Evolutionary conservation across 805 yeast species (phyloP).

Genomic region (Myxozyma nipponensis): DNA sequence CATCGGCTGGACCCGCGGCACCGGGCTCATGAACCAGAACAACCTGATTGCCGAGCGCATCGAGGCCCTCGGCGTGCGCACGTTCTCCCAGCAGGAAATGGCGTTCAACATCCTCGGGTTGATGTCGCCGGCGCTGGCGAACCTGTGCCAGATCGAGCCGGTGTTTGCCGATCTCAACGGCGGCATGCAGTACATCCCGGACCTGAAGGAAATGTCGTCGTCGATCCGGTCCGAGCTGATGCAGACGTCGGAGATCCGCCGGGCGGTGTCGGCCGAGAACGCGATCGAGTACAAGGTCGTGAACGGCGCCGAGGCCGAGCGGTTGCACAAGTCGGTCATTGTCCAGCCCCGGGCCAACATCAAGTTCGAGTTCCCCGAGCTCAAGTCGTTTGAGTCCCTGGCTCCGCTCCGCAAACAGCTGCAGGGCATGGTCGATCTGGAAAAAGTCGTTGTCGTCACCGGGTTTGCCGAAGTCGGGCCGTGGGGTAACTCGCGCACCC

Average conservation of each 20-base stretch:
- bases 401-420: slow-evolving; percentile 45
- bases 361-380: slow-evolving; percentile 86
- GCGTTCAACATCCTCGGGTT: slow-evolving; percentile 96
- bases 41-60: slow-evolving; percentile 97
- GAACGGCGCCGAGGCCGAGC: slow-evolving; percentile 83
- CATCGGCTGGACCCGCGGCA: slow-evolving; percentile 99
- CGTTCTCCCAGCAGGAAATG: slow-evolving; percentile 98
- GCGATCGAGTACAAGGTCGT: slow-evolving; percentile 83
- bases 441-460: slow-evolving; percentile 87
- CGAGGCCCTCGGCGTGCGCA: slow-evolving; percentile 92
- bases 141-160: slow-evolving; percentile 87
- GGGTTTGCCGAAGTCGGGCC: slow-evolving; percentile 99
- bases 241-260: slow-evolving; percentile 86
- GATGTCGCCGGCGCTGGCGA: slow-evolving; percentile 77
- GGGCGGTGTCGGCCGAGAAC: slow-evolving; percentile 91
- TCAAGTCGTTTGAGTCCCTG: slow-evolving; percentile 72
- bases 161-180: slow-evolving; percentile 98
- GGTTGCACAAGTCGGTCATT: slow-evolving; percentile 70
- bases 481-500: slow-evolving; percentile 98
- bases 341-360: slow-evolving; percentile 94
- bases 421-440: slow-evolving; percentile 89
- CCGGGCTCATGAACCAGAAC: slow-evolving; percentile 97
- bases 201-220: slow-evolving; percentile 82
- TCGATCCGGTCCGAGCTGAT: slow-evolving; percentile 67
- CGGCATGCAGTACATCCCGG: slow-evolving; percentile 90